phyloP scores from a whole-genome alignment of 345 rosid genomes.

The Populus simonii region DNA sequence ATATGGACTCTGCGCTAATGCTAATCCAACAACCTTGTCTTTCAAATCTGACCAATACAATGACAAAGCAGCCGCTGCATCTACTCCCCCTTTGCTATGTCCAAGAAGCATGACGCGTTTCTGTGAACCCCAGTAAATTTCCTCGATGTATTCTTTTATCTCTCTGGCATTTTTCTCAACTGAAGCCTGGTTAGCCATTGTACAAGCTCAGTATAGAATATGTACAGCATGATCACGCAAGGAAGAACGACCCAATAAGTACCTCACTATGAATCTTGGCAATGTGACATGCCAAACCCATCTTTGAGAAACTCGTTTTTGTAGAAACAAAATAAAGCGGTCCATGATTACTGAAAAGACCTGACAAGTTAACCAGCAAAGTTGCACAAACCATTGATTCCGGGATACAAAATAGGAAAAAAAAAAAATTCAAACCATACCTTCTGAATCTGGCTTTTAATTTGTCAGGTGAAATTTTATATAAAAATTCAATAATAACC shows the following conservation, averaged over 20 bases:
- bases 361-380: conserved; percentile 37
- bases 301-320: conserved; percentile 78
- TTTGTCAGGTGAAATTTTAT: neutral
- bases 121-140: conserved; percentile 91
- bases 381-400: neutral
- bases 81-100: conserved; percentile 99
- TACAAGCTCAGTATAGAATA: conserved; percentile 21
- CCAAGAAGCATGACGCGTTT: conserved; percentile 91
- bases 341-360: conserved; percentile 98
- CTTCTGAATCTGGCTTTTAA: neutral
- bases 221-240: conserved; percentile 1
- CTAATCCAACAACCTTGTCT: conserved; percentile 93
- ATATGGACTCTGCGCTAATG: conserved; percentile 86
- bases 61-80: conserved; percentile 92
- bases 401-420: neutral
- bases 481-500: no score
- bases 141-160: conserved; percentile 91
- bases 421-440: neutral
- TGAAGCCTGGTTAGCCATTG: conserved; percentile 62
- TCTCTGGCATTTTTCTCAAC: conserved; percentile 95
- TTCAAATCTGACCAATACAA: conserved; percentile 92
- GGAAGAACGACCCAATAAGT: neutral
- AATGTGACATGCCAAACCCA: conserved; percentile 90
- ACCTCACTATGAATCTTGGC: conserved; percentile 99
- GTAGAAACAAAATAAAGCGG: conserved; percentile 89